A percentile compares a stretch with the other conserved stretches of the same genome.
Evolutionary conservation across 106 monocot species (phyloP).

Genomic region (Apostasia shenzhenica): DNA sequence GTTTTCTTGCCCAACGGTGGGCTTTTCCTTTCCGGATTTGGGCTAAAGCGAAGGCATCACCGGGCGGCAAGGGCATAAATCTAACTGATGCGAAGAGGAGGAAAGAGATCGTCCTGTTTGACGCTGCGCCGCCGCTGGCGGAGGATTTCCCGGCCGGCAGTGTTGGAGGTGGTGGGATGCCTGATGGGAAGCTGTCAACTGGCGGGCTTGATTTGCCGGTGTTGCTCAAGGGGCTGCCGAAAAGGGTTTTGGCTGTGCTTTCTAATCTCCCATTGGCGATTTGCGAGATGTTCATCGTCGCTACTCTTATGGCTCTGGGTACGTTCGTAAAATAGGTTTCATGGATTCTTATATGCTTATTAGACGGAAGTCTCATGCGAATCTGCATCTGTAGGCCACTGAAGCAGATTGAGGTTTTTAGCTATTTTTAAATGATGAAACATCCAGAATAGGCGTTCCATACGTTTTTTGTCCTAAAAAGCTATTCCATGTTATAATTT

Average conservation of each 20-base stretch:
- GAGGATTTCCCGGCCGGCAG: slow-evolving; percentile 5
- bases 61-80: slow-evolving; percentile 14
- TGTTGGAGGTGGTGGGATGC: not conserved
- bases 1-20: not conserved
- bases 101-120: slow-evolving; percentile 60
- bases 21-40: not conserved
- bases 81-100: slow-evolving; percentile 16
- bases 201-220: slow-evolving; percentile 9
- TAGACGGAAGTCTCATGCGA: too few species aligned
- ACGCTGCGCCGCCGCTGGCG: slow-evolving; percentile 32
- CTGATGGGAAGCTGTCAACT: not conserved
- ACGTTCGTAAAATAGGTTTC: not conserved
- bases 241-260: slow-evolving; percentile 47
- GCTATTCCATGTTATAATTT: too few species aligned
- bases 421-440: too few species aligned
- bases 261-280: slow-evolving; percentile 91
- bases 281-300: slow-evolving; percentile 87
- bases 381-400: too few species aligned
- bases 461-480: too few species aligned
- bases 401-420: too few species aligned
- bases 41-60: slow-evolving; percentile 1
- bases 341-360: not conserved
- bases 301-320: slow-evolving; percentile 88
- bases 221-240: slow-evolving; percentile 37
- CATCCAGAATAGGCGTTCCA: too few species aligned